A percentile compares a stretch with the other conserved stretches of the same genome.
Conservation (phyloP, 108 stramenopile species). For the Nitzschia inconspicua region DNA sequence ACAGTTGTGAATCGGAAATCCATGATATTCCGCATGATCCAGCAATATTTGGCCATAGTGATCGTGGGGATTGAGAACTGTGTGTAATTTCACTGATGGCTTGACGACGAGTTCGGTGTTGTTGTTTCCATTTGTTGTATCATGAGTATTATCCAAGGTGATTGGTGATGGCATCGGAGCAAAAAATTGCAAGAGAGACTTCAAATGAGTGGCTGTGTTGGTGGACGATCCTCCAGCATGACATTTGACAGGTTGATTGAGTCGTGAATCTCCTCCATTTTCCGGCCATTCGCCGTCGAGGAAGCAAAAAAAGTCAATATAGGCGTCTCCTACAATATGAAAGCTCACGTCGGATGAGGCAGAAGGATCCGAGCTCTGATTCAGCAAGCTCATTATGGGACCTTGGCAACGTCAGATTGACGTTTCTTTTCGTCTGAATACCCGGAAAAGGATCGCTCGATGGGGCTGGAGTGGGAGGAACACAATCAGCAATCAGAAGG, state of each 20-base stretch:
- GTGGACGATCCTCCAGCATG: slow-evolving; percentile 70
- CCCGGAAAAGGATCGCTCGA: no score
- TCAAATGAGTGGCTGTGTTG: slow-evolving; percentile 76
- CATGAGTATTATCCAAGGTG: no score
- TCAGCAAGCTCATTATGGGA: no score
- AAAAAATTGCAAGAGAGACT: slow-evolving; percentile 26
- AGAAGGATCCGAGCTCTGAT: no score
- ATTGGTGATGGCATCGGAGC: background rate
- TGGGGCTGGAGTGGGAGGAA: no score
- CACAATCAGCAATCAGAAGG: no score
- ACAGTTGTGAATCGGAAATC: slow-evolving; percentile 60
- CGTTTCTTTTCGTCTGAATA: no score
- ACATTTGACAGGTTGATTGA: slow-evolving; percentile 49
- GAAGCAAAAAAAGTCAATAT: slow-evolving; percentile 69
- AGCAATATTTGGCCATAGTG: slow-evolving; percentile 57
- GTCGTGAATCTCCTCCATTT: slow-evolving; percentile 63
- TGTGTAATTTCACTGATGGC: slow-evolving; percentile 47
- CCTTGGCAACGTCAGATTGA: no score
- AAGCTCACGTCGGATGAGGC: slow-evolving; percentile 22
- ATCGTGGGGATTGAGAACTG: slow-evolving; percentile 69
- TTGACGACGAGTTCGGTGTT: no score
- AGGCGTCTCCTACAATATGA: slow-evolving; percentile 73
- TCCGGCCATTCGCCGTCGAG: slow-evolving; percentile 46
- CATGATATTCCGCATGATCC: slow-evolving; percentile 46
- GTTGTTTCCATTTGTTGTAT: no score